Evolutionary conservation across 495 filamentous ascomycete genomes (phyloP).

Genomic region (Penicillium subrubescens): DNA sequence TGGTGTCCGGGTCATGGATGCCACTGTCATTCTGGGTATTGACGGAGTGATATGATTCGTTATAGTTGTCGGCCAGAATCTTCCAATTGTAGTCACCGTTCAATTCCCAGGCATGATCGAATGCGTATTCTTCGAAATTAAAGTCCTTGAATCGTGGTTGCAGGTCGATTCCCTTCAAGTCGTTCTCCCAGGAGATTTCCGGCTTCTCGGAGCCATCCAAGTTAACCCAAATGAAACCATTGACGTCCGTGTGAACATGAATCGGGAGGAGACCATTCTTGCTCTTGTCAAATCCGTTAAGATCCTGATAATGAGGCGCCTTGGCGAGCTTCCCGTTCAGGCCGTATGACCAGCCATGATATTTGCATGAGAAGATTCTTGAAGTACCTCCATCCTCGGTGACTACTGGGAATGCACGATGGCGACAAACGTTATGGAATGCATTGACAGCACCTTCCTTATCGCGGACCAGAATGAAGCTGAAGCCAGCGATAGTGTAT

Average conservation of each 20-base stretch:
- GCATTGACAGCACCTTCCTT: constrained; percentile 53
- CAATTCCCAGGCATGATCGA: constrained; percentile 51
- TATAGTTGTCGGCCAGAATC: constrained; percentile 51
- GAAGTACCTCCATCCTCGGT: constrained; percentile 49
- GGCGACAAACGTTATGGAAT: constrained; percentile 63
- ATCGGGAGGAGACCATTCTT: constrained; percentile 50
- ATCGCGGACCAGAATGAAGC: constrained; percentile 52
- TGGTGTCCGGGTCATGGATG: constrained; percentile 38
- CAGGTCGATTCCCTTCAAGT: constrained; percentile 41
- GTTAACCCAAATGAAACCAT: constrained; percentile 56
- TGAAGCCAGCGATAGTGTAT: constrained; percentile 50
- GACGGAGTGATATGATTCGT: constrained; percentile 48
- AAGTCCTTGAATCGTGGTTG: constrained; percentile 38
- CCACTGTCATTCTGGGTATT: constrained; percentile 36
- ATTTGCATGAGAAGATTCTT: constrained; percentile 57
- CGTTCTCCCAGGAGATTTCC: constrained; percentile 44
- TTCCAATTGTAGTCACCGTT: constrained; percentile 56
- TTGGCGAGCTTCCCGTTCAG: constrained; percentile 61
- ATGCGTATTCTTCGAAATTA: constrained; percentile 49
- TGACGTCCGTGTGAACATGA: constrained; percentile 48
- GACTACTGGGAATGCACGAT: constrained; percentile 59
- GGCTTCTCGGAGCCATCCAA: constrained; percentile 45
- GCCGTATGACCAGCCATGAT: constrained; percentile 64
- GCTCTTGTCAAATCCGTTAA: constrained; percentile 57
- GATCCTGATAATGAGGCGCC: constrained; percentile 56